Evolutionary conservation across 805 yeast species (phyloP).

Genomic region (Saturnispora hagleri): DNA sequence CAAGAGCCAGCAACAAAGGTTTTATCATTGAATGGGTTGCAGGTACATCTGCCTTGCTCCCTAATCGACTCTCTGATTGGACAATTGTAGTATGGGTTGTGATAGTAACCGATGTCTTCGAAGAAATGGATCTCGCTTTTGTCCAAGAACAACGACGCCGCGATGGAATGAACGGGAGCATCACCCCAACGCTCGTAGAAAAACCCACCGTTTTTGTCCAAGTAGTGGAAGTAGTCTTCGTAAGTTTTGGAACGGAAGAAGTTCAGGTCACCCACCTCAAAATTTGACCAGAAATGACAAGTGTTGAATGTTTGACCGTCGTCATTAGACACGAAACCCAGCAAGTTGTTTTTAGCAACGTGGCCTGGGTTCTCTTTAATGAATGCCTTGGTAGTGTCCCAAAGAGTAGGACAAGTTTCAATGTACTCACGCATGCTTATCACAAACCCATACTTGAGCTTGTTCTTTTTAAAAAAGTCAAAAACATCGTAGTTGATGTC

Average conservation of each 20-base stretch:
- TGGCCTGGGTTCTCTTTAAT: slow-evolving; percentile 49
- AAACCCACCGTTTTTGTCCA: slow-evolving; percentile 78
- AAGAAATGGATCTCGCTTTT: slow-evolving; percentile 66
- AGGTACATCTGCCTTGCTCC: slow-evolving; percentile 52
- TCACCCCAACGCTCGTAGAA: slow-evolving; percentile 92
- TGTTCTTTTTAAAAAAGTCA: slow-evolving; percentile 69
- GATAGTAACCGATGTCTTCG: slow-evolving; percentile 76
- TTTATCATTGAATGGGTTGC: slow-evolving; percentile 65
- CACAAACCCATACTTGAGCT: slow-evolving; percentile 66
- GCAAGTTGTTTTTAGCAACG: slow-evolving; percentile 49
- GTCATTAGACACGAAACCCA: slow-evolving; percentile 62
- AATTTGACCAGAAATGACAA: slow-evolving; percentile 88
- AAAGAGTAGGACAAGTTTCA: slow-evolving; percentile 62
- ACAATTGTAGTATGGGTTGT: slow-evolving; percentile 70
- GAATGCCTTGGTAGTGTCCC: slow-evolving; percentile 64
- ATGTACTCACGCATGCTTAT: slow-evolving; percentile 65
- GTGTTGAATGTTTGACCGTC: slow-evolving; percentile 59
- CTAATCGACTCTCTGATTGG: slow-evolving; percentile 59
- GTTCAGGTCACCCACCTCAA: slow-evolving; percentile 66
- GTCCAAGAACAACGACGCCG: slow-evolving; percentile 67
- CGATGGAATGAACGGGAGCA: slow-evolving; percentile 85
- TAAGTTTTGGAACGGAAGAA: slow-evolving; percentile 69
- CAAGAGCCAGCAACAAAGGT: slow-evolving; percentile 68
- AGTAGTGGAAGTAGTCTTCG: slow-evolving; percentile 54
- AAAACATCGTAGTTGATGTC: slow-evolving; percentile 73